phyloP scores from a whole-genome alignment of 805 yeast species.

The Candida silvatica region DNA sequence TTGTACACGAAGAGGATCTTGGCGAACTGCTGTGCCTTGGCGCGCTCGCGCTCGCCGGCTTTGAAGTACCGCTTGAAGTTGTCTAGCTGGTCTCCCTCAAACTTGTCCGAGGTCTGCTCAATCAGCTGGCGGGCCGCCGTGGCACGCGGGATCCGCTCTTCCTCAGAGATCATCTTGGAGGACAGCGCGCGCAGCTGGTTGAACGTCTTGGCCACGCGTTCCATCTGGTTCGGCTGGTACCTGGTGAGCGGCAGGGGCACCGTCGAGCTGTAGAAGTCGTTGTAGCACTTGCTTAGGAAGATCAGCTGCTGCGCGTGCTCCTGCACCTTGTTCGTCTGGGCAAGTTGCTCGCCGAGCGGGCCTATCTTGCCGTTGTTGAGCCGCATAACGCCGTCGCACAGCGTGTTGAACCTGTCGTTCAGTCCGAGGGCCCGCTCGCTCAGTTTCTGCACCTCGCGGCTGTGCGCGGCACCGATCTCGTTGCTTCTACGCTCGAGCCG shows the following conservation, averaged over 20 bases:
- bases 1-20: constrained; percentile 70
- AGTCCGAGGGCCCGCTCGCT: constrained; percentile 33
- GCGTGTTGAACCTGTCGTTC: constrained; percentile 35
- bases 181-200: constrained; percentile 60
- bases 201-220: constrained; percentile 43
- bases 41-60: constrained; percentile 39
- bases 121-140: constrained; percentile 33
- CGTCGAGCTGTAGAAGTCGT: constrained; percentile 54
- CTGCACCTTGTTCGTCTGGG: constrained; percentile 60
- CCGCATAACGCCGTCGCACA: constrained; percentile 46
- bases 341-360: constrained; percentile 63
- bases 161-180: constrained; percentile 45
- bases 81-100: constrained; percentile 65
- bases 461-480: constrained; percentile 56
- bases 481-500: constrained; percentile 50
- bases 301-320: constrained; percentile 68
- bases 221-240: constrained; percentile 25
- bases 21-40: constrained; percentile 69
- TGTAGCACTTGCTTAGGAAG: constrained; percentile 66
- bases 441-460: constrained; percentile 52
- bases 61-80: constrained; percentile 65
- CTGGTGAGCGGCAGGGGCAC: constrained; percentile 49
- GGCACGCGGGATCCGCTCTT: constrained; percentile 35
- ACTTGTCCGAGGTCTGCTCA: constrained; percentile 62
- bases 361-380: constrained; percentile 48